Evolutionary conservation across 1,284 basidiomycete genomes (phyloP).

Genomic region (Ustilago curta): DNA sequence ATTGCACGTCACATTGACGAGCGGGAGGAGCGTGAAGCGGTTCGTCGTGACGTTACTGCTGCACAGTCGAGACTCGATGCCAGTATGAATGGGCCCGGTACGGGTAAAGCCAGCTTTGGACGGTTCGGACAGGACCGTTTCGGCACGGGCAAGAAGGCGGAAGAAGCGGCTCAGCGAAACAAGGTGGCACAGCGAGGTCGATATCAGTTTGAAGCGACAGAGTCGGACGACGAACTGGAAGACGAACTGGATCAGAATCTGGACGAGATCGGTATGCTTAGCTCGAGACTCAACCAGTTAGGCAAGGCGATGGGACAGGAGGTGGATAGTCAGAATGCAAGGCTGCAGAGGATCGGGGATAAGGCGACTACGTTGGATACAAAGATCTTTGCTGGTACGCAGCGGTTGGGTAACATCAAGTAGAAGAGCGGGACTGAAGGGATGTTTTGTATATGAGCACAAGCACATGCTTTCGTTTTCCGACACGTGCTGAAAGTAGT

Average conservation of each 20-base stretch:
- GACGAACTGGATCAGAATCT: conserved; percentile 88
- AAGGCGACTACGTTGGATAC: conserved; percentile 66
- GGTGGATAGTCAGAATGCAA: conserved; percentile 63
- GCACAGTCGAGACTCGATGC: conserved; percentile 86
- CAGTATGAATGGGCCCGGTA: conserved; percentile 72
- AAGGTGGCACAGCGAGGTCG: conserved; percentile 78
- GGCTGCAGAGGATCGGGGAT: conserved; percentile 63
- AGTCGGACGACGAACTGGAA: conserved; percentile 89
- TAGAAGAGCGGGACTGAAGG: conserved; percentile 3
- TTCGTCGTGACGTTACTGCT: conserved; percentile 77
- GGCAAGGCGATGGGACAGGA: conserved; percentile 81
- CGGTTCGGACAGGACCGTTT: conserved; percentile 60
- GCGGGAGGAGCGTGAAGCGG: conserved; percentile 76
- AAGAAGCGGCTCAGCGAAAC: conserved; percentile 33
- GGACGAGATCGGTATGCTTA: conserved; percentile 84
- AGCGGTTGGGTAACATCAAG: conserved; percentile 63
- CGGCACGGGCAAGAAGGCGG: conserved; percentile 42
- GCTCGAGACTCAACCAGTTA: conserved; percentile 84
- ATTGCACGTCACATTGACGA: conserved; percentile 90
- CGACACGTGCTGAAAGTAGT: too few relatives aligned
- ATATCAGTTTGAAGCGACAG: conserved; percentile 94
- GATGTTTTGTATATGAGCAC: not conserved
- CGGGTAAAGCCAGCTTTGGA: conserved; percentile 50
- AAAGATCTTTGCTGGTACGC: conserved; percentile 65
- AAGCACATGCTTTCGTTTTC: not conserved